phyloP scores from a whole-genome alignment of 2,329 filamentous ascomycete species.

The Neonectria neomacrospora region DNA sequence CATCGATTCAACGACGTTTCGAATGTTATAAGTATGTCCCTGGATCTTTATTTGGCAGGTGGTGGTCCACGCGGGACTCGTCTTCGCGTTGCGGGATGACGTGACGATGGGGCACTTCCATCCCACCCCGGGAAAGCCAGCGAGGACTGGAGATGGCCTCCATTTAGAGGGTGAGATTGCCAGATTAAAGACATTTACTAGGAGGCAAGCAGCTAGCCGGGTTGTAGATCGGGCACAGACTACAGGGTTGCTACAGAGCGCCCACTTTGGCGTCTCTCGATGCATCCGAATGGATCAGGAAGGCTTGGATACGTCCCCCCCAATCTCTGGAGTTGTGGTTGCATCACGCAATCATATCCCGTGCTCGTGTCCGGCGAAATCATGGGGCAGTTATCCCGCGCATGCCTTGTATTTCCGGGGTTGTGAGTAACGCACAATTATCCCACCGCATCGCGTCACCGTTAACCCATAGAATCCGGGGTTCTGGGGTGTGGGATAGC shows the following conservation, averaged over 20 bases:
- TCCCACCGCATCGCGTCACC: constrained; percentile 35
- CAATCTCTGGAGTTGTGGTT: background rate
- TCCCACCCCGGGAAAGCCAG: constrained; percentile 10
- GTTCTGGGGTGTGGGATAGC: constrained; percentile 15
- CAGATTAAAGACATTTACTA: background rate
- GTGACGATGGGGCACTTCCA: constrained; percentile 15
- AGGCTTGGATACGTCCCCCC: background rate
- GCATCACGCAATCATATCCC: constrained; percentile 32
- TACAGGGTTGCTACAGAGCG: background rate
- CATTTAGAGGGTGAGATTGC: background rate
- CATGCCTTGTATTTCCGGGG: constrained; percentile 11
- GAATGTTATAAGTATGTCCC: constrained; percentile 2
- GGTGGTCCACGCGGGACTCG: constrained; percentile 7
- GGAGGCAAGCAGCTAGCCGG: constrained; percentile 1
- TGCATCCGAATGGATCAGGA: background rate
- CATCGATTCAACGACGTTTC: background rate
- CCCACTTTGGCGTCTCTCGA: constrained; percentile 4
- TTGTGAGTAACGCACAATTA: constrained; percentile 28
- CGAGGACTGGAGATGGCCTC: background rate
- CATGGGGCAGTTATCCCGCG: constrained; percentile 15
- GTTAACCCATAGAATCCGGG: constrained; percentile 23
- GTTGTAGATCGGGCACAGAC: background rate
- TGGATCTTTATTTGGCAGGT: background rate
- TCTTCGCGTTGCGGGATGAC: constrained; percentile 14
- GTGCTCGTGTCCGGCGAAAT: constrained; percentile 8